Conservation (phyloP, 345 rosid species). For the Camelina neglecta region DNA sequence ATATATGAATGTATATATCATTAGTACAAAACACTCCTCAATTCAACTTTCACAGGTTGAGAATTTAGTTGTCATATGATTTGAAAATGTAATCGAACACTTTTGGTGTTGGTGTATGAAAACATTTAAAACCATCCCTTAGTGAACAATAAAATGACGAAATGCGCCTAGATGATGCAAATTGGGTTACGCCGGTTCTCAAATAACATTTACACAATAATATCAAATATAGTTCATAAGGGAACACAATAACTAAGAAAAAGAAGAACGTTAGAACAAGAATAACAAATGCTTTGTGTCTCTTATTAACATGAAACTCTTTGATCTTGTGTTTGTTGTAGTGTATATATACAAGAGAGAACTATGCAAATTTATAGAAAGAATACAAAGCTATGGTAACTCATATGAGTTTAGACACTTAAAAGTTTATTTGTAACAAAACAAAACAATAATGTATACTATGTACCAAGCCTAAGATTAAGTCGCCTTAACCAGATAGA, state of each 20-base stretch:
- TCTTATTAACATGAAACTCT: constrained; percentile 8
- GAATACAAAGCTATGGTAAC: constrained; percentile 11
- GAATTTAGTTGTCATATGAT: too few species aligned
- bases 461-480: constrained; percentile 49
- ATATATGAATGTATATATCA: too few species aligned
- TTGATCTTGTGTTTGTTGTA: background rate
- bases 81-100: too few species aligned
- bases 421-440: constrained; percentile 7
- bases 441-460: background rate
- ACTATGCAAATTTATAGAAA: background rate
- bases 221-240: background rate
- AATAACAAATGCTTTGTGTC: background rate
- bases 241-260: too few species aligned
- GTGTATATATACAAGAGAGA: background rate
- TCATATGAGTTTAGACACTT: constrained; percentile 12
- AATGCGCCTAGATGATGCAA: background rate
- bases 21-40: too few species aligned
- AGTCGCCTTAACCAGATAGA: constrained; percentile 74
- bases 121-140: too few species aligned
- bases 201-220: background rate
- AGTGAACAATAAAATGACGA: too few species aligned
- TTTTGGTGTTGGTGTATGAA: too few species aligned
- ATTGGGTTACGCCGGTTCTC: background rate
- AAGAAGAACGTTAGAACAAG: background rate
- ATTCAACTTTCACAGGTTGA: too few species aligned